phyloP scores from a whole-genome alignment of 352 stramenopile genomes.

The Phytophthora melonis region DNA sequence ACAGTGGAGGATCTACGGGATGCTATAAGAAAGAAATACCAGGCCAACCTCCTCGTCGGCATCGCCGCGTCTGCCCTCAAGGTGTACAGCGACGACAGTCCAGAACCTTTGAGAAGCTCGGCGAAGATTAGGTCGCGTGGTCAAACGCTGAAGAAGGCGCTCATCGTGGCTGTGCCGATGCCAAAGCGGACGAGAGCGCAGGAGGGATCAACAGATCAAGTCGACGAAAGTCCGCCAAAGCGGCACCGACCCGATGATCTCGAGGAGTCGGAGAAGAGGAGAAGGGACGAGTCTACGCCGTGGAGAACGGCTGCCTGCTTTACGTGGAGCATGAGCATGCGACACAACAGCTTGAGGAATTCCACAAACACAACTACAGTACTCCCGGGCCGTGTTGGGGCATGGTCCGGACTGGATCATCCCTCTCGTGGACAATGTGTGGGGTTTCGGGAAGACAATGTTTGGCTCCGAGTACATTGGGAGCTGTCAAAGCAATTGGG shows the following conservation, averaged over 20 bases:
- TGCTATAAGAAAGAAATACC: background rate
- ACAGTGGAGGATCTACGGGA: background rate
- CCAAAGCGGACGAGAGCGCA: background rate
- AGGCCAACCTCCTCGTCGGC: background rate
- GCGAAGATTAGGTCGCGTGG: background rate
- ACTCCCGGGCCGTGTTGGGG: background rate
- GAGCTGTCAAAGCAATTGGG: background rate
- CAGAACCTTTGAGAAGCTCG: background rate
- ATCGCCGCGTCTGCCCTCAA: background rate
- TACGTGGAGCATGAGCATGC: slow-evolving; percentile 11
- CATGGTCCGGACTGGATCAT: background rate
- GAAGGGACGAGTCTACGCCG: background rate
- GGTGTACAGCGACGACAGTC: background rate
- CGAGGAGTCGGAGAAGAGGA: background rate
- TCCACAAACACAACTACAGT: slow-evolving; percentile 14
- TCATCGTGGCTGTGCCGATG: background rate
- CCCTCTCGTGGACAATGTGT: slow-evolving; percentile 20
- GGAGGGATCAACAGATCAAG: background rate
- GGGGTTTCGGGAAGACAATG: slow-evolving; percentile 13
- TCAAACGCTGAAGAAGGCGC: background rate
- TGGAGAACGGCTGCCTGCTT: background rate
- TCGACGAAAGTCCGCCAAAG: background rate
- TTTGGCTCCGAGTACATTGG: slow-evolving; percentile 21
- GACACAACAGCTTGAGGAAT: slow-evolving; percentile 2
- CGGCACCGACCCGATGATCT: background rate